Evolutionary conservation across 805 yeast genomes (phyloP).

Genomic region (Cyberlindnera saturnus): DNA sequence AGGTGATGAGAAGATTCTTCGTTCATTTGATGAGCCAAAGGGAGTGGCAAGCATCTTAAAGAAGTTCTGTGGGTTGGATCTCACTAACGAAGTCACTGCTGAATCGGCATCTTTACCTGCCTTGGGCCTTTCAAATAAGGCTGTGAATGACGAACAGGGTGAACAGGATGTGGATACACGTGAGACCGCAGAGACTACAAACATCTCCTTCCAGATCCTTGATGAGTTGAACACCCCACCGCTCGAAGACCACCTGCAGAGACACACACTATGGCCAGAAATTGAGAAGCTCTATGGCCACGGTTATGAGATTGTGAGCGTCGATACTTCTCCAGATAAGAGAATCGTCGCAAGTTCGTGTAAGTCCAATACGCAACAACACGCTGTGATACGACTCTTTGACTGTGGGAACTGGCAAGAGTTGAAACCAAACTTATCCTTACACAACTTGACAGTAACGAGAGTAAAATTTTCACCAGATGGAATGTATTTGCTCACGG

Average conservation of each 20-base stretch:
- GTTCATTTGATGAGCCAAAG: conserved; percentile 85
- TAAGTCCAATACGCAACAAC: conserved; percentile 74
- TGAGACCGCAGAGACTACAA: conserved; percentile 29
- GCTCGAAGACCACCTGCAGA: conserved; percentile 82
- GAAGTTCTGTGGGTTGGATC: conserved; percentile 42
- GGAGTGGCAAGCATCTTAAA: conserved; percentile 61
- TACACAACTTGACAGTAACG: conserved; percentile 83
- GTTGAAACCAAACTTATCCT: conserved; percentile 46
- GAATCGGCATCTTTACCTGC: conserved; percentile 90
- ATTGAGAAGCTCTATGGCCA: conserved; percentile 93
- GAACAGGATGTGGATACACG: conserved; percentile 24
- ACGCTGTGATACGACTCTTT: conserved; percentile 81
- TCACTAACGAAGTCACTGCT: conserved; percentile 42
- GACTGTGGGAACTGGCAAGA: conserved; percentile 58
- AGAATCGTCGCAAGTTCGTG: conserved; percentile 82
- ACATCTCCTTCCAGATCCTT: conserved; percentile 42
- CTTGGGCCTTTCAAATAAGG: conserved; percentile 88
- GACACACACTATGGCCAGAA: conserved; percentile 94
- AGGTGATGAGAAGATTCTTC: conserved; percentile 89
- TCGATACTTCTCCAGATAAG: conserved; percentile 64
- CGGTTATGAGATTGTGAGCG: conserved; percentile 86
- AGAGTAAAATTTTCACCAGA: conserved; percentile 70
- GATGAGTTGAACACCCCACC: conserved; percentile 56
- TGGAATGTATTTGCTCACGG: conserved; percentile 60
- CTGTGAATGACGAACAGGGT: conserved; percentile 42